These are phyloP conservation scores for Nicotiana paniculata DNA, from an alignment of 257 asterid genomes.

Conservation along the genomic window DNA sequence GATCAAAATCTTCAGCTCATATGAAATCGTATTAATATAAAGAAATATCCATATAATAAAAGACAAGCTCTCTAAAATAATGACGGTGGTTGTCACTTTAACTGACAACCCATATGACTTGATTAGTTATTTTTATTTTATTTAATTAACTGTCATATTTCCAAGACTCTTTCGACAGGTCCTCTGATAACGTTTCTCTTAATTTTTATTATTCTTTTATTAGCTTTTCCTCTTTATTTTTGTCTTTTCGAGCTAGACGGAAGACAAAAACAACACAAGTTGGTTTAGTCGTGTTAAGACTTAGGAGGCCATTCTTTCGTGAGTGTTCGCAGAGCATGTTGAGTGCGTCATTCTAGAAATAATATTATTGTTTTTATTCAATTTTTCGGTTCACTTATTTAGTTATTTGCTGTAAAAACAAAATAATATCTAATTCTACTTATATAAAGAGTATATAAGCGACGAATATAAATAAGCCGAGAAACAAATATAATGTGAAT, in stretches of 20 bases:
- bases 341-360: background rate
- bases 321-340: background rate
- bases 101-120: constrained; percentile 2
- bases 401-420: background rate
- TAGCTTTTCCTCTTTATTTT: background rate
- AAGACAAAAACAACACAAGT: background rate
- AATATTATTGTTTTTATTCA: background rate
- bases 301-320: background rate
- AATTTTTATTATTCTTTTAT: background rate
- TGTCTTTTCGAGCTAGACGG: background rate
- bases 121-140: background rate
- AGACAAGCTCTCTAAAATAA: background rate
- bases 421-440: background rate
- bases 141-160: background rate
- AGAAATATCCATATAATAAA: background rate
- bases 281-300: background rate
- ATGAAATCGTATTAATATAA: background rate
- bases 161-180: background rate
- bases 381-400: background rate
- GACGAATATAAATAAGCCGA: background rate
- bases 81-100: background rate
- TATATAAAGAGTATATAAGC: background rate
- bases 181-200: background rate
- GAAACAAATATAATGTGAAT: background rate
- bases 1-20: background rate